Evolutionary conservation across 2,329 filamentous ascomycete genomes (phyloP), one percentile per base, ranked within the genome.

Genomic region (Paraconiothyrium sp.): DNA sequence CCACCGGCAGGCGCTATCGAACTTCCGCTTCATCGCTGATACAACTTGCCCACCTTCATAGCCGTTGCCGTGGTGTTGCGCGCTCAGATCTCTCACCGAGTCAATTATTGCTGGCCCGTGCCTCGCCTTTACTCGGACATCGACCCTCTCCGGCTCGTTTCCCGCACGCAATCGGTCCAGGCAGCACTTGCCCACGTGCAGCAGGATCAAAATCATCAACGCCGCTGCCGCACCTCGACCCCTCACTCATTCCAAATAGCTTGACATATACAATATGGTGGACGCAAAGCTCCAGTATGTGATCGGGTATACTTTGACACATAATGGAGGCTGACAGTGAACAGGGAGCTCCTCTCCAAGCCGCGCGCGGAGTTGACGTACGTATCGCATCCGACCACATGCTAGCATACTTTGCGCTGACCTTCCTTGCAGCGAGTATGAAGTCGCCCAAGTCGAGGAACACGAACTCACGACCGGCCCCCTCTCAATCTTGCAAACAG

Each of bases 401-500:
- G 46, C 22, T 50, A 61, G n/a, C 14, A 24, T 4, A 30, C 24
- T 8, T 4, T 24, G 52, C 57, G 49, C 72, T 76, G 55, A 76
- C 61, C 44, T 41, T 65, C 20, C 57, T 27, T 50, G 54, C 73
- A 96, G 92, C 66, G 93, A 97, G 83, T 97, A 94, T 82, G 93
- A 97, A 81, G 91, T 97, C 71, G 89, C 91, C 57, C 89, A 93
- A 66, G 85, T 91, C 70, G 90, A 93, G 79, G 90, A 92, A 76
- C 89, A 93, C 79, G 91, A 94, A 80, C 89, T 93, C 80, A 91
- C 88, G 66, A 88, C 89, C 43, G 92, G 92, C 3, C 92, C 92
- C 9, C 86, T 98, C 49, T 97, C 93, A 5, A 95, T 99, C 75
- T 92, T 99, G 63, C 94, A 98, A 83, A 97, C 95, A 62, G 95